A percentile compares a stretch with the other conserved stretches of the same genome.
phyloP scores from a whole-genome alignment of 495 filamentous ascomycete genomes.

The Neurospora sublineolata region DNA sequence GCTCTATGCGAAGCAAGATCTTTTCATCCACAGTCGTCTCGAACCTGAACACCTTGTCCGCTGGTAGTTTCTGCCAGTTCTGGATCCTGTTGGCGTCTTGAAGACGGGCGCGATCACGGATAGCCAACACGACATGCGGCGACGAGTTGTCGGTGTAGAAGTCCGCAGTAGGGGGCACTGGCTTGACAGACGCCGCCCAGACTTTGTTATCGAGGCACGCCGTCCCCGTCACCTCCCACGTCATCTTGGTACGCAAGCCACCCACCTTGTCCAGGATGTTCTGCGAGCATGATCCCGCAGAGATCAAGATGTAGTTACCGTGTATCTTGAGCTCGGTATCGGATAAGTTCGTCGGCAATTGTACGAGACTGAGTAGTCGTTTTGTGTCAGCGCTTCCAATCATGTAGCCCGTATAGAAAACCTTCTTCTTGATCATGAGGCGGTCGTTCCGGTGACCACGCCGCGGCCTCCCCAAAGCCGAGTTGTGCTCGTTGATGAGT shows the following conservation, averaged over 20 bases:
- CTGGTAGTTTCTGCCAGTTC: constrained; percentile 68
- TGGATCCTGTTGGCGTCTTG: constrained; percentile 72
- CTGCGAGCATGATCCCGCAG: constrained; percentile 54
- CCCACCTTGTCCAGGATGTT: constrained; percentile 70
- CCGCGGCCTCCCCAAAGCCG: constrained; percentile 25
- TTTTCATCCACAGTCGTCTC: constrained; percentile 81
- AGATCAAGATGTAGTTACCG: constrained; percentile 86
- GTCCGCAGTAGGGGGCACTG: constrained; percentile 50
- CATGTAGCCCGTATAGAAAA: constrained; percentile 93
- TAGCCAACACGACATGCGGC: constrained; percentile 66
- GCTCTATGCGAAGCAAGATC: constrained; percentile 66
- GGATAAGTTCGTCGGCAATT: constrained; percentile 45
- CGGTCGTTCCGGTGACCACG: constrained; percentile 23
- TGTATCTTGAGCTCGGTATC: constrained; percentile 65
- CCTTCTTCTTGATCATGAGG: constrained; percentile 67
- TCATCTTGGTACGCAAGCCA: constrained; percentile 68
- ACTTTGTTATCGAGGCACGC: constrained; percentile 64
- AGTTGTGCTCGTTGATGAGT: constrained; percentile 81
- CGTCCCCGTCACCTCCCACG: constrained; percentile 70
- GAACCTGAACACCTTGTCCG: constrained; percentile 55
- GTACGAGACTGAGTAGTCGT: constrained; percentile 53
- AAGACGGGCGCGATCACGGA: constrained; percentile 59
- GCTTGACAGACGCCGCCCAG: constrained; percentile 73
- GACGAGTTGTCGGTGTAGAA: constrained; percentile 63
- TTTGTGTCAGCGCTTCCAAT: constrained; percentile 58